phyloP scores from a whole-genome alignment of 1,284 basidiomycete species.

The Sanghuangporus sanghuang region DNA sequence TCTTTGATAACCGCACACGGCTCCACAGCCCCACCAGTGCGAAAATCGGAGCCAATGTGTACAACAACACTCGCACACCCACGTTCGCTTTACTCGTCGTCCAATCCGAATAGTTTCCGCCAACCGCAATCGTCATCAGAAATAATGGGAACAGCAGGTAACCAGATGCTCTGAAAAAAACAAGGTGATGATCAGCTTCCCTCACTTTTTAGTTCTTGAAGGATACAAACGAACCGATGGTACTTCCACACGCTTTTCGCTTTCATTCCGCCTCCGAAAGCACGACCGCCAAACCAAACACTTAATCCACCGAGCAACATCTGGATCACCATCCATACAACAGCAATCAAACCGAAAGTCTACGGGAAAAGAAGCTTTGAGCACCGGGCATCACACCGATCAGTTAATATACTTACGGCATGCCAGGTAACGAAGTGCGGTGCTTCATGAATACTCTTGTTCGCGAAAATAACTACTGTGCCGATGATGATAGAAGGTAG shows the following conservation, averaged over 20 bases:
- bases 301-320: conserved; percentile 18
- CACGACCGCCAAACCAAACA: conserved; percentile 17
- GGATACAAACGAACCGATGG: conserved; percentile 14
- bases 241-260: conserved; percentile 20
- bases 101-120: conserved; percentile 17
- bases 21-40: conserved; percentile 16
- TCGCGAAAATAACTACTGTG: conserved; percentile 17
- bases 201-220: background rate
- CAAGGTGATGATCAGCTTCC: background rate
- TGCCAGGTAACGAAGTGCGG: conserved; percentile 22
- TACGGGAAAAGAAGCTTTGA: background rate
- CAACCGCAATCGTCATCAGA: conserved; percentile 15
- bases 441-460: conserved; percentile 20
- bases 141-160: conserved; percentile 19
- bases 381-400: background rate
- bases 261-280: conserved; percentile 17
- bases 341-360: conserved; percentile 19
- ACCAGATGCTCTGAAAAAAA: conserved; percentile 11
- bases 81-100: conserved; percentile 6
- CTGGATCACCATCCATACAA: conserved; percentile 18
- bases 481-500: conserved; percentile 20
- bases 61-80: conserved; percentile 17
- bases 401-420: conserved; percentile 16
- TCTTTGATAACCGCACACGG: conserved; percentile 17
- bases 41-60: conserved; percentile 17